Conservation (phyloP, 257 asterid genomes). For the Salvia miltiorrhiza region DNA sequence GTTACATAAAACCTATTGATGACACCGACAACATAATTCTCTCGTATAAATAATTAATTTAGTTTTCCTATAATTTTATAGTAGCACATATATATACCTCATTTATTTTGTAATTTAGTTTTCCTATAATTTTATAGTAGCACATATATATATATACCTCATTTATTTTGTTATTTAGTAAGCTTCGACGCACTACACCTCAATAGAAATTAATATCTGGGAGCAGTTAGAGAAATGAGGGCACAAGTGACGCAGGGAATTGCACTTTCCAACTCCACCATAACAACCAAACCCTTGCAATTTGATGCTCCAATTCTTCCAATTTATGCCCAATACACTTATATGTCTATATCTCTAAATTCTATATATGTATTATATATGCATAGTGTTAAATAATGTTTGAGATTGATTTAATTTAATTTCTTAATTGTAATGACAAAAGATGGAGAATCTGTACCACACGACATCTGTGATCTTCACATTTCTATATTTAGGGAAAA, state of each 20-base stretch:
- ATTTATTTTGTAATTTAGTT: not conserved
- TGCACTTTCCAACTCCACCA: conserved; percentile 60
- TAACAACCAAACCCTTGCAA: conserved; percentile 39
- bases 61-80: not conserved
- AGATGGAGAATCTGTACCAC: too few species aligned
- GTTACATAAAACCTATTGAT: not conserved
- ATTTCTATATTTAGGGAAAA: too few species aligned
- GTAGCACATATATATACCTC: not conserved
- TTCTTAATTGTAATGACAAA: too few species aligned
- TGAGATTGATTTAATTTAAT: too few species aligned
- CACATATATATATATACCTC: not conserved
- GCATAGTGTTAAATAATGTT: not conserved
- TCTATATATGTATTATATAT: too few species aligned
- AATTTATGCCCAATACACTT: not conserved
- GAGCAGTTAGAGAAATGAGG: conserved; percentile 56
- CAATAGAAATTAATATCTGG: conserved; percentile 9
- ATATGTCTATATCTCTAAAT: too few species aligned
- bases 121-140: not conserved
- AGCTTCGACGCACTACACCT: not conserved
- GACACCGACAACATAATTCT: conserved; percentile 1
- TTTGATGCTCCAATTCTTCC: conserved; percentile 20
- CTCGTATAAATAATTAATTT: not conserved
- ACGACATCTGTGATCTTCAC: too few species aligned
- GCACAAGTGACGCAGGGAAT: conserved; percentile 35
- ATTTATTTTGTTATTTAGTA: not conserved